Conservation (phyloP, 306 rosid genomes). For the Sechiopsis laciniata region DNA sequence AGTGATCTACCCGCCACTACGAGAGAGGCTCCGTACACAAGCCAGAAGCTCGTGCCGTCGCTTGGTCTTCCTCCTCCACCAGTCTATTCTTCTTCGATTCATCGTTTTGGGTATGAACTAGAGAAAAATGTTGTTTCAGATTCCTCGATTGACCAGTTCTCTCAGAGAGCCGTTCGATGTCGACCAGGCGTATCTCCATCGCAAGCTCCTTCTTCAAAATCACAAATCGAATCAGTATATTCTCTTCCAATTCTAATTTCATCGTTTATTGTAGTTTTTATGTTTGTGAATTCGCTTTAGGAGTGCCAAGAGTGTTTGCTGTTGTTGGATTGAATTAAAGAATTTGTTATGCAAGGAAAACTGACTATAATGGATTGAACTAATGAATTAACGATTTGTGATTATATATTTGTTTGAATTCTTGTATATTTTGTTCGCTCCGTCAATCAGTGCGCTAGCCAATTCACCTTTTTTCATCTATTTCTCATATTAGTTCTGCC, state of each 20-base stretch:
- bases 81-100: neutral
- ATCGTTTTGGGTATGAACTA: neutral
- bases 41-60: neutral
- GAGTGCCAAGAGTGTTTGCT: neutral
- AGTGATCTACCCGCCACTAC: constrained; percentile 21
- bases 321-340: neutral
- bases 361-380: neutral
- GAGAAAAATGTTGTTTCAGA: constrained; percentile 39
- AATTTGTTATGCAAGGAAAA: neutral
- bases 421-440: neutral
- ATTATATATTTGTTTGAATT: neutral
- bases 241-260: neutral
- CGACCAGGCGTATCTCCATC: constrained; percentile 49
- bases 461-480: neutral
- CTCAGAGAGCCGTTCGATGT: constrained; percentile 45
- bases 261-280: neutral
- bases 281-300: neutral
- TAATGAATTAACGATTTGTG: neutral
- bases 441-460: neutral
- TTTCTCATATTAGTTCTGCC: constrained; percentile 4
- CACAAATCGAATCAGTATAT: constrained; percentile 31
- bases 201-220: constrained; percentile 43
- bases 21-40: constrained; percentile 6
- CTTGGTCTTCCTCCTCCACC: neutral
- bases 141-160: constrained; percentile 46